phyloP scores from a whole-genome alignment of 306 rosid genomes.

The Lotus japonicus region DNA sequence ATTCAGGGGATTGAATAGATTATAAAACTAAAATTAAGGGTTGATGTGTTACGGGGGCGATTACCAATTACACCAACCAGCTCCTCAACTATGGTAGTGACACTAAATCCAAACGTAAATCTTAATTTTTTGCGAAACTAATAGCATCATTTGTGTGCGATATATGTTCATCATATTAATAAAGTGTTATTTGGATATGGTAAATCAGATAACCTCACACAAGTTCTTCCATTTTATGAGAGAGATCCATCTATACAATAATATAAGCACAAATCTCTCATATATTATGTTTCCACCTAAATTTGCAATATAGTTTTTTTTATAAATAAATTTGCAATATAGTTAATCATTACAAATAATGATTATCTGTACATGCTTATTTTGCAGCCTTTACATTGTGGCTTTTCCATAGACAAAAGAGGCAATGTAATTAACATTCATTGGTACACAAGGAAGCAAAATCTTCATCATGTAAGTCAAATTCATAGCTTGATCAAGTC shows the following conservation, averaged over 20 bases:
- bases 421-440: conserved; percentile 57
- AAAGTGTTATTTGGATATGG: background rate
- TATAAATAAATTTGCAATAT: too few relatives aligned
- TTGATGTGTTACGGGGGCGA: conserved; percentile 68
- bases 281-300: background rate
- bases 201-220: conserved; percentile 70
- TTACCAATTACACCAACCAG: conserved; percentile 74
- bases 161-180: background rate
- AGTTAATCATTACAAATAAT: too few relatives aligned
- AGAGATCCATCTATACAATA: conserved; percentile 56
- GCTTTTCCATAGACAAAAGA: conserved; percentile 65
- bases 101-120: conserved; percentile 35
- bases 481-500: background rate
- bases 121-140: background rate
- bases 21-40: conserved; percentile 35
- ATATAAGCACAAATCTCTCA: background rate
- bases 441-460: conserved; percentile 69
- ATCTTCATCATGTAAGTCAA: conserved; percentile 76
- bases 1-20: conserved; percentile 80
- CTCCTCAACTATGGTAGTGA: conserved; percentile 31
- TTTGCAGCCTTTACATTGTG: conserved; percentile 89
- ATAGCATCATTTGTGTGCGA: background rate
- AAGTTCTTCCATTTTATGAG: conserved; percentile 77
- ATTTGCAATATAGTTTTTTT: too few relatives aligned
- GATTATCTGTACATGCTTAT: background rate